Evolutionary conservation across 1,284 basidiomycete genomes (phyloP).

Genomic region (Marasmius oreades): DNA sequence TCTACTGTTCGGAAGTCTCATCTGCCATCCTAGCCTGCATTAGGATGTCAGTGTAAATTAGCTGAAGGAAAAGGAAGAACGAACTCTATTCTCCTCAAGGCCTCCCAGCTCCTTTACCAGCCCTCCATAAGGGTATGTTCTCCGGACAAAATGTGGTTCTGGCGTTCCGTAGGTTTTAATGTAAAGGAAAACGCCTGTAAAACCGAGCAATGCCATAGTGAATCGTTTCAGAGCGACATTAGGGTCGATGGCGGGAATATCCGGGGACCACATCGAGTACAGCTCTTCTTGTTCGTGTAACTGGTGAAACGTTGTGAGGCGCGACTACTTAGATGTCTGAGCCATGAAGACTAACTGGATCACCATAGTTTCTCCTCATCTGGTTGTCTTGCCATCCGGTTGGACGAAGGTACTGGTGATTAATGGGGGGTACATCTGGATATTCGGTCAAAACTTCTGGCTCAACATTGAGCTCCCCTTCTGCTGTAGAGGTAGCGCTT

Average conservation of each 20-base stretch:
- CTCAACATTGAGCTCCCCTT: constrained; percentile 36
- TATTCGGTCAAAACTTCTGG: constrained; percentile 72
- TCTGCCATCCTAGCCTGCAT: constrained; percentile 19
- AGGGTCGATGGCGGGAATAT: constrained; percentile 41
- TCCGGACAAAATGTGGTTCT: constrained; percentile 57
- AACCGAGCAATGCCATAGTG: constrained; percentile 53
- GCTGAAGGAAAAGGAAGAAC: constrained; percentile 18
- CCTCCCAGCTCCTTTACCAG: constrained; percentile 73
- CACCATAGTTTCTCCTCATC: constrained; percentile 83
- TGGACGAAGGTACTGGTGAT: constrained; percentile 64
- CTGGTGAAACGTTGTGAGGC: constrained; percentile 36
- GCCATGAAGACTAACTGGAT: constrained; percentile 51
- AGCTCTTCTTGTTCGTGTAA: constrained; percentile 83
- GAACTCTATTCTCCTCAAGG: constrained; percentile 69
- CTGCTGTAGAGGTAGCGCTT: constrained; percentile 18
- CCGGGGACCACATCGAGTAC: constrained; percentile 87
- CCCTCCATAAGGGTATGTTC: constrained; percentile 72
- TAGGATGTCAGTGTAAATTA: neutral
- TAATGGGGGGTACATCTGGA: constrained; percentile 71
- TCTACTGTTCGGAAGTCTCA: constrained; percentile 18
- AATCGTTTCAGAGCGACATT: constrained; percentile 43
- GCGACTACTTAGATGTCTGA: constrained; percentile 4
- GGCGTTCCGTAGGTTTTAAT: constrained; percentile 52
- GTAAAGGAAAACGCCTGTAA: constrained; percentile 54
- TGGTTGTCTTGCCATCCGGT: constrained; percentile 82